phyloP scores from a whole-genome alignment of 345 rosid species.

The Geranium rotundifolium region DNA sequence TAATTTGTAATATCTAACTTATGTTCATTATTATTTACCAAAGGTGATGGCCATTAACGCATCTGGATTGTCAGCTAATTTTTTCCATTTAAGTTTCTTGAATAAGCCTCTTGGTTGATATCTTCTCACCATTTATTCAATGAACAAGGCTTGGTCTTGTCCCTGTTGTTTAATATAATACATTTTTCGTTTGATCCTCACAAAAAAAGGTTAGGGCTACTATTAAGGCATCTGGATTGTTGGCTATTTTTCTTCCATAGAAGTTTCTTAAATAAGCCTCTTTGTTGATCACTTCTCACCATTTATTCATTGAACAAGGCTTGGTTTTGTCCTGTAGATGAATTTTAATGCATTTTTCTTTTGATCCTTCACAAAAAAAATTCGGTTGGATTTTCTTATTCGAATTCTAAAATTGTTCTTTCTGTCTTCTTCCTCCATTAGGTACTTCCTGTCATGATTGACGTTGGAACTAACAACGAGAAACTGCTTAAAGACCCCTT shows the following conservation, averaged over 20 bases:
- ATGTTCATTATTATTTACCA: neutral
- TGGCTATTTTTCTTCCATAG: too few relatives aligned
- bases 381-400: neutral
- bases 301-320: neutral
- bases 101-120: too few relatives aligned
- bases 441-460: conserved; percentile 99
- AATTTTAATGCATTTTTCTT: too few relatives aligned
- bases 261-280: neutral
- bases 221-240: neutral
- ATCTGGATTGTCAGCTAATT: neutral
- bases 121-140: too few relatives aligned
- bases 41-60: neutral
- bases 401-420: neutral
- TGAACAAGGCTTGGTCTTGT: too few relatives aligned
- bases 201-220: neutral
- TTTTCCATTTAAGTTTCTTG: too few relatives aligned
- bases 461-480: conserved; percentile 96
- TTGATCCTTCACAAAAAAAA: too few relatives aligned
- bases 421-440: conserved; percentile 17
- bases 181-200: too few relatives aligned
- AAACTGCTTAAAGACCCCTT: conserved; percentile 71
- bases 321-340: too few relatives aligned
- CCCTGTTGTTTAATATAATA: too few relatives aligned
- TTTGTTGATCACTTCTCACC: neutral
- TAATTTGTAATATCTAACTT: too few relatives aligned